Conservation (phyloP, 495 filamentous ascomycete genomes). For the Podospora conica region DNA sequence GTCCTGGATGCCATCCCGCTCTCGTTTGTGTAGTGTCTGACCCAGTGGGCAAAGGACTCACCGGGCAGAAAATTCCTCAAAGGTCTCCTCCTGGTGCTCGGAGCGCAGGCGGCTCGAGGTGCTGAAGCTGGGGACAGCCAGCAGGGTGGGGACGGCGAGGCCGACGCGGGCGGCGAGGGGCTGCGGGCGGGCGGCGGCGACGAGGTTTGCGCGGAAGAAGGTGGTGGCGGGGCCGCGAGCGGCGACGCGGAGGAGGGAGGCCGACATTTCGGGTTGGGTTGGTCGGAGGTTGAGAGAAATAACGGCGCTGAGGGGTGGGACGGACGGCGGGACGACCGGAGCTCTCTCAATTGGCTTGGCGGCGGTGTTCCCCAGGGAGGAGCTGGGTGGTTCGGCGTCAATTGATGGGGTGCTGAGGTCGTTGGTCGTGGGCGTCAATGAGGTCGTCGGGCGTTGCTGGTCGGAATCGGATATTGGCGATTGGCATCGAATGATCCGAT, state of each 20-base stretch:
- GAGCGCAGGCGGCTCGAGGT: slow-evolving; percentile 53
- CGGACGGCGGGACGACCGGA: slow-evolving; percentile 14
- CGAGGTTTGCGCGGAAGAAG: slow-evolving; percentile 56
- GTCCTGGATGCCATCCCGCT: background rate
- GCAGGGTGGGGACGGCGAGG: slow-evolving; percentile 34
- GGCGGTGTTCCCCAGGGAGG: slow-evolving; percentile 18
- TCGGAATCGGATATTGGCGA: slow-evolving; percentile 29
- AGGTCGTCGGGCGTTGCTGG: slow-evolving; percentile 6
- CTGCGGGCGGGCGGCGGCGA: slow-evolving; percentile 52
- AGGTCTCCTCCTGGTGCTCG: slow-evolving; percentile 80
- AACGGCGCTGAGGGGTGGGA: background rate
- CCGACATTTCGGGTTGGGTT: slow-evolving; percentile 52
- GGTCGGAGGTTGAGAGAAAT: slow-evolving; percentile 5
- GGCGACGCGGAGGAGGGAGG: slow-evolving; percentile 63
- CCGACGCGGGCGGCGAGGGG: slow-evolving; percentile 32
- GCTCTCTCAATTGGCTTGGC: slow-evolving; percentile 17
- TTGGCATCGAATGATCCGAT: slow-evolving; percentile 34
- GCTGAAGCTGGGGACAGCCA: slow-evolving; percentile 56
- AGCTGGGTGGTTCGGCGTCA: slow-evolving; percentile 10
- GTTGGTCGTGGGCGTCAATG: background rate
- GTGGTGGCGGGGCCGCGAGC: slow-evolving; percentile 60
- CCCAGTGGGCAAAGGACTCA: slow-evolving; percentile 45
- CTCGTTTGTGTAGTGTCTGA: slow-evolving; percentile 1
- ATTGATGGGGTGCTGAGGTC: slow-evolving; percentile 6
- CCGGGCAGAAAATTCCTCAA: slow-evolving; percentile 98